phyloP scores from a whole-genome alignment of 2,329 filamentous ascomycete species.

The Pseudogymnoascus sp. region DNA sequence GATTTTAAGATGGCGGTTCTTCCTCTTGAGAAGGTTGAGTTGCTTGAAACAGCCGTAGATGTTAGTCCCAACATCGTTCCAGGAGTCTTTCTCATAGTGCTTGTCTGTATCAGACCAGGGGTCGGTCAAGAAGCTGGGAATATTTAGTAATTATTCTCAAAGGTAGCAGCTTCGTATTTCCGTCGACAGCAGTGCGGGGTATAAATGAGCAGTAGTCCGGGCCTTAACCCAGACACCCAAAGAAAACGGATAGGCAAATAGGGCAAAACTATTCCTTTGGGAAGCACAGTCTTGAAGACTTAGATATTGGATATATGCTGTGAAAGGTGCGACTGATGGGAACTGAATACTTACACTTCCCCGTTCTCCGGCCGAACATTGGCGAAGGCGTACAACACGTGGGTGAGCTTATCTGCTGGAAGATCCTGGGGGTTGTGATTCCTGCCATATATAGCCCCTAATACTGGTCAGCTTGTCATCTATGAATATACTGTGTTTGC shows the following conservation, averaged over 20 bases:
- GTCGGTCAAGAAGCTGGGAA: slow-evolving; percentile 44
- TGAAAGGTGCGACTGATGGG: background rate
- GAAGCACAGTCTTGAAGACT: background rate
- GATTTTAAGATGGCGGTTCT: slow-evolving; percentile 75
- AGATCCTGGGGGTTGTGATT: slow-evolving; percentile 81
- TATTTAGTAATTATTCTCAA: slow-evolving; percentile 6
- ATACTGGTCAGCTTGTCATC: slow-evolving; percentile 12
- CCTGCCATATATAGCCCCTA: slow-evolving; percentile 73
- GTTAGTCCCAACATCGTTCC: slow-evolving; percentile 68
- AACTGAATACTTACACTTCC: slow-evolving; percentile 50
- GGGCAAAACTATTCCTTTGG: background rate
- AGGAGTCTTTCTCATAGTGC: slow-evolving; percentile 58
- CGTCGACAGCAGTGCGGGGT: background rate
- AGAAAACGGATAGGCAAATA: background rate
- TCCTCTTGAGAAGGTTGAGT: slow-evolving; percentile 72
- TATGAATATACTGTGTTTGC: background rate
- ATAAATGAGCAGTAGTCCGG: background rate
- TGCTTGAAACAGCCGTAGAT: slow-evolving; percentile 87
- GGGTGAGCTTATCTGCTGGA: slow-evolving; percentile 71
- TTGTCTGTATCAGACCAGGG: slow-evolving; percentile 64
- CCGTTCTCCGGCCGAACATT: slow-evolving; percentile 73
- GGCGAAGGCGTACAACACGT: slow-evolving; percentile 85
- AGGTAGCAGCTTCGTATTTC: background rate
- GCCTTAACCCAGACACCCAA: background rate
- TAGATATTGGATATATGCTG: background rate